A percentile compares a stretch with the other conserved stretches of the same genome.
Evolutionary conservation across 305 asterid species (phyloP).

Genomic region (Stenogyne calaminthoides): DNA sequence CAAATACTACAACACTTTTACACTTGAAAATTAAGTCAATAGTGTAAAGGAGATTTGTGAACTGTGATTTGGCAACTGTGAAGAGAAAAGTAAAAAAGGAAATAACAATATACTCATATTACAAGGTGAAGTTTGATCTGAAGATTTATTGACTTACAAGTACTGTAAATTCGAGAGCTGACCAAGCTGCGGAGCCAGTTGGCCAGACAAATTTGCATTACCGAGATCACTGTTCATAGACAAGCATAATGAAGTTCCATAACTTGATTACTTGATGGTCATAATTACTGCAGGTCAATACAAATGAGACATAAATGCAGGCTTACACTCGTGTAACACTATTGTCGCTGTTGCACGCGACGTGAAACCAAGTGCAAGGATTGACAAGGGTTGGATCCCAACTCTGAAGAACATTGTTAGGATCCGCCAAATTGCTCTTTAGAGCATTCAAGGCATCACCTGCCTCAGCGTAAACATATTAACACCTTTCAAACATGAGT

Average conservation of each 20-base stretch:
- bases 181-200: conserved; percentile 84
- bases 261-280: conserved; percentile 3
- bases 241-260: conserved; percentile 28
- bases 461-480: conserved; percentile 37
- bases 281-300: neutral
- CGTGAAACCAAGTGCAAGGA: conserved; percentile 96
- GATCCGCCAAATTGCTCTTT: conserved; percentile 77
- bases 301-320: conserved; percentile 17
- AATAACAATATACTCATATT: neutral
- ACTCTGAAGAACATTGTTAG: conserved; percentile 83
- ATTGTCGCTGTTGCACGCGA: conserved; percentile 75
- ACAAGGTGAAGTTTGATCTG: conserved; percentile 12
- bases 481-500: conserved; percentile 15
- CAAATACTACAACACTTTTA: neutral
- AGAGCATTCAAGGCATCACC: conserved; percentile 90
- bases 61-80: neutral
- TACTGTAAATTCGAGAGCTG: conserved; percentile 72
- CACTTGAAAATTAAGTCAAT: neutral
- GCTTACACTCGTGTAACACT: conserved; percentile 87
- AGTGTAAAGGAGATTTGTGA: neutral
- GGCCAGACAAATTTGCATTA: conserved; percentile 87
- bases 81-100: conserved; percentile 5
- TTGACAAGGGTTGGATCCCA: conserved; percentile 91
- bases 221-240: conserved; percentile 74
- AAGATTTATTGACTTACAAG: conserved; percentile 58